Evolutionary conservation across 1,139 yeast species (phyloP), one percentile per base, ranked within the genome.

Genomic region (Meyerozyma guilliermondii): DNA sequence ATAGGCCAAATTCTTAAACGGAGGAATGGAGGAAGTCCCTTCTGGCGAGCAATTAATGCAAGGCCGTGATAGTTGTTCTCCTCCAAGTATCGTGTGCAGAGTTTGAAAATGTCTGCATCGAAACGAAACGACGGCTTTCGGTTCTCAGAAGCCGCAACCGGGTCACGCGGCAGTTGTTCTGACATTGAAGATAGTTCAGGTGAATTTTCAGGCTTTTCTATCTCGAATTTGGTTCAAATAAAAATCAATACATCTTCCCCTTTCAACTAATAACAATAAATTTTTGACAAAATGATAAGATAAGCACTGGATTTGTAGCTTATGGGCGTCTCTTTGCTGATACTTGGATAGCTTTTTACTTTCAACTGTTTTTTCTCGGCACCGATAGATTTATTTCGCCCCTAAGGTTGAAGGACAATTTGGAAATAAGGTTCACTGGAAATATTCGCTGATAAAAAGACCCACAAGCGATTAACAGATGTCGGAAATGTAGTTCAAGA

Each of bases 1-100:
- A 87, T 66, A 2, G 97, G 96, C 97, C 97, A 91, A 9, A 87
- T 84, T 46, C 77, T 73, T 51, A 79, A 81, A 46, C 98, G 73
- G 43, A 88, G 68, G 47, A 81, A 77, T 1, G 96, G 95, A 1
- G 97, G 97, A 22, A 89, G 70, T 2, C 98, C 97, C 47, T 81
- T 74, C 52, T 85, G 91, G 48, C 96, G 72, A 3, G 96, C 91
- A 13, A 91, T 66, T 48, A 82, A 69, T 0, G 97, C 95, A 40
- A 91, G 65, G 2, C 86, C 87, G 39, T 80, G 81, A 43, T 78
- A 76, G 56, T 84, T 81, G 43, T 71, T 71, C 33, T 70, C 68
- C 40, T 66, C 66, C 17, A 83, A 63, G 51, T 73, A 81, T 31
- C 53, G 50, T 42, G 65, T 62, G 48, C 72, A 68, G 42, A 65